A percentile compares a stretch with the other conserved stretches of the same genome.
phyloP scores from a whole-genome alignment of 495 filamentous ascomycete genomes.

The Cudoniella acicularis region DNA sequence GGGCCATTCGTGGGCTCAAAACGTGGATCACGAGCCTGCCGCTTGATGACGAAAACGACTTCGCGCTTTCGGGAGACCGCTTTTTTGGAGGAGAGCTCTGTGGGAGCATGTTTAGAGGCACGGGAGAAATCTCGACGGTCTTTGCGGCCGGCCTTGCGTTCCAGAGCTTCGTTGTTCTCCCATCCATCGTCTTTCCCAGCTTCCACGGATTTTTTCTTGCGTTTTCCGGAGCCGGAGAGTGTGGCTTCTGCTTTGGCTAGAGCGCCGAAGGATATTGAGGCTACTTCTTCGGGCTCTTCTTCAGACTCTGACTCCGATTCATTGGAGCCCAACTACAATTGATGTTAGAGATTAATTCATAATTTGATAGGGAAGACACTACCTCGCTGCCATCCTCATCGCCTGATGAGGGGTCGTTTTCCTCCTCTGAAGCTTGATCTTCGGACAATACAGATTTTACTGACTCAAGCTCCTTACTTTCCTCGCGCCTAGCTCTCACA shows the following conservation, averaged over 20 bases:
- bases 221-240: conserved; percentile 33
- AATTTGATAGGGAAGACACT: conserved; percentile 9
- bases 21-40: conserved; percentile 74
- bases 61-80: conserved; percentile 76
- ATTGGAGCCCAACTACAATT: conserved; percentile 14
- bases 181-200: conserved; percentile 21
- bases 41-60: conserved; percentile 54
- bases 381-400: conserved; percentile 12
- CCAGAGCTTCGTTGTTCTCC: conserved; percentile 30
- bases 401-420: conserved; percentile 18
- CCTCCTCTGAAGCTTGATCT: conserved; percentile 10
- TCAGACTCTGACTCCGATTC: conserved; percentile 18
- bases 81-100: conserved; percentile 72
- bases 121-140: conserved; percentile 45
- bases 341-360: neutral
- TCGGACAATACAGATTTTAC: conserved; percentile 29
- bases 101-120: conserved; percentile 82
- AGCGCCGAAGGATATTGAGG: conserved; percentile 76
- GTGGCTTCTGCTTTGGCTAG: conserved; percentile 80
- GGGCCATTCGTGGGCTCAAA: conserved; percentile 58
- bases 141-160: conserved; percentile 36
- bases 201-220: conserved; percentile 28
- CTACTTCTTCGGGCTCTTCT: conserved; percentile 33
- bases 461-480: conserved; percentile 49
- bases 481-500: conserved; percentile 52